Evolutionary conservation across 2,329 filamentous ascomycete species (phyloP).

Genomic region (Ascochyta koolunga): DNA sequence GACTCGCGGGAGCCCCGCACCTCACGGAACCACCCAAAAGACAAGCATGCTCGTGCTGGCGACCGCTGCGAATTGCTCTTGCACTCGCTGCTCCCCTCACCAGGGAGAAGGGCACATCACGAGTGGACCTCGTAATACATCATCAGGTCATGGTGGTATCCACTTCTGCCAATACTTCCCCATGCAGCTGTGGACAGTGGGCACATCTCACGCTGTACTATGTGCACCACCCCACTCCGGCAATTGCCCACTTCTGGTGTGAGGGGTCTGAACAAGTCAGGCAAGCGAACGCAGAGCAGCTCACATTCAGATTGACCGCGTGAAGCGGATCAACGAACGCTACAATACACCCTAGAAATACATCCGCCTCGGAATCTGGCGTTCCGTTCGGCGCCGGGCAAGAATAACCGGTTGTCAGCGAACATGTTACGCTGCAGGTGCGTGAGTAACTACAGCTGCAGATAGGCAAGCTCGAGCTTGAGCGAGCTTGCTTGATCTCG

Average conservation of each 20-base stretch:
- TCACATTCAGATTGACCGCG: slow-evolving; percentile 22
- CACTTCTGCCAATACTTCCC: slow-evolving; percentile 5
- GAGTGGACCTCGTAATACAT: slow-evolving; percentile 8
- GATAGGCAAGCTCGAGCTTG: slow-evolving; percentile 15
- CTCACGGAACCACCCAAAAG: slow-evolving; percentile 26
- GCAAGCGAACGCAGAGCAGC: slow-evolving; percentile 19
- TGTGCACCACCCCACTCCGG: slow-evolving; percentile 21
- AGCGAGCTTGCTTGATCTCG: background rate
- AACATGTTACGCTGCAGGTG: slow-evolving; percentile 35
- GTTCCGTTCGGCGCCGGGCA: slow-evolving; percentile 34
- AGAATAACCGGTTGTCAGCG: slow-evolving; percentile 27
- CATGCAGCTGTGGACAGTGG: slow-evolving; percentile 3
- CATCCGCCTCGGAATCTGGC: slow-evolving; percentile 24
- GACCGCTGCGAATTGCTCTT: slow-evolving; percentile 2
- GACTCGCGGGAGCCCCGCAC: slow-evolving; percentile 31
- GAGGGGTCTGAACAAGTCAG: slow-evolving; percentile 16
- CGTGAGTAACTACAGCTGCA: slow-evolving; percentile 36
- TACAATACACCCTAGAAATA: slow-evolving; percentile 28
- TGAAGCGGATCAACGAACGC: slow-evolving; percentile 23
- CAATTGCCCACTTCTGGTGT: slow-evolving; percentile 12
- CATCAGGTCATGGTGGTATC: slow-evolving; percentile 7
- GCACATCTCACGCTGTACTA: slow-evolving; percentile 7
- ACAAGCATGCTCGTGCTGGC: slow-evolving; percentile 21
- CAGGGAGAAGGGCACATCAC: background rate
- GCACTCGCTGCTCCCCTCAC: slow-evolving; percentile 1